Percentiles rank a stretch among this genome's conserved stretches.
Evolutionary conservation across 441 rosid species (phyloP).

Genomic region (Corymbia citriodora): DNA sequence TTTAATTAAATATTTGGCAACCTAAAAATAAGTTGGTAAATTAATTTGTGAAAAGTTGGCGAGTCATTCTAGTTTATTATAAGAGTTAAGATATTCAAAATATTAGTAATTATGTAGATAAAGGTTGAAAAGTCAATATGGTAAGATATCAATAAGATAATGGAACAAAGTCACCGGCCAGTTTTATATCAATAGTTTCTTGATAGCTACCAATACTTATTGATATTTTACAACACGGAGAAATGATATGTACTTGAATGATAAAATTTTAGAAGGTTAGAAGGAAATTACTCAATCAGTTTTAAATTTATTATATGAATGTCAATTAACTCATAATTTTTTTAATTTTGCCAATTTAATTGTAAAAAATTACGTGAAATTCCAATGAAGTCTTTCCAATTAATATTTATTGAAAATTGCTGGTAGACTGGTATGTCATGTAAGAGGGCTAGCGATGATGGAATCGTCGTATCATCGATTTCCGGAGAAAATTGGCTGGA

Average conservation of each 20-base stretch:
- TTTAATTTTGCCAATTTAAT: neutral
- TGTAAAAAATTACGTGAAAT: neutral
- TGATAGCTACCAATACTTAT: neutral
- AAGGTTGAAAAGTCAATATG: neutral
- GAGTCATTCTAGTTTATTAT: neutral
- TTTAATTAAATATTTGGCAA: neutral
- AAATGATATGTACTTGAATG: neutral
- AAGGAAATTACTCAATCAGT: neutral
- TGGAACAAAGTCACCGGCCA: neutral
- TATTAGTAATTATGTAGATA: neutral
- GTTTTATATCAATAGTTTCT: neutral
- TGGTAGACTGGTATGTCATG: fast-evolving
- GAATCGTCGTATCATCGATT: fast-evolving
- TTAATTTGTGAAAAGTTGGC: neutral
- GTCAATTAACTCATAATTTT: neutral
- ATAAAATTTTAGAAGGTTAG: neutral
- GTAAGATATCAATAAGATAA: neutral
- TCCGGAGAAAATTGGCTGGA: neutral
- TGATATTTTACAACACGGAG: neutral
- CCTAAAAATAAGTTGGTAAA: neutral
- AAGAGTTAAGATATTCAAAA: neutral
- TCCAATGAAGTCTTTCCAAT: fast-evolving
- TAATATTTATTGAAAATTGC: fast-evolving
- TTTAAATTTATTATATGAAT: neutral
- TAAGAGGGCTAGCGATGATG: fast-evolving